A percentile compares a stretch with the other conserved stretches of the same genome.
phyloP scores from a whole-genome alignment of 2,329 filamentous ascomycete species.

The Ophiocordyceps camponoti-rufipedis region DNA sequence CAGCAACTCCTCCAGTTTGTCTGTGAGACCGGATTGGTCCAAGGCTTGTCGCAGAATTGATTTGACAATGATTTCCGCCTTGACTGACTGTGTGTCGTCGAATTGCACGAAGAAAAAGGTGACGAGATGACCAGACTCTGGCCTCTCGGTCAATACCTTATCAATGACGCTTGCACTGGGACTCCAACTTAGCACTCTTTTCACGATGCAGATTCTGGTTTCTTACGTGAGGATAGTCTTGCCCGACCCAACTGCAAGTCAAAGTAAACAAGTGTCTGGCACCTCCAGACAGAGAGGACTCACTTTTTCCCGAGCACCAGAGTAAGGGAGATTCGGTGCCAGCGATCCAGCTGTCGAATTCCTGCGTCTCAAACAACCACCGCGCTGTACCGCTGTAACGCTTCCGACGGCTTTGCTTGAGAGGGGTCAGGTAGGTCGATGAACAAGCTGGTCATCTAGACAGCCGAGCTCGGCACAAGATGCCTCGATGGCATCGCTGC shows the following conservation, averaged over 20 bases:
- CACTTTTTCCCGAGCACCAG: not conserved
- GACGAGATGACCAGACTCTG: not conserved
- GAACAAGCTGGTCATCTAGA: slow-evolving; percentile 4
- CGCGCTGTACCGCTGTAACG: not conserved
- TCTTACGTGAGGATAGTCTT: not conserved
- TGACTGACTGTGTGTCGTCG: not conserved
- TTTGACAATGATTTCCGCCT: not conserved
- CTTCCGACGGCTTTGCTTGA: not conserved
- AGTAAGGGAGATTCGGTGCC: not conserved
- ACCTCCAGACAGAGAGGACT: not conserved
- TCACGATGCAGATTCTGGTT: not conserved
- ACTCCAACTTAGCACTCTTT: not conserved
- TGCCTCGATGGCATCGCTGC: slow-evolving; percentile 5
- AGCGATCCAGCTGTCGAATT: not conserved
- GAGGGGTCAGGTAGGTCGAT: not conserved
- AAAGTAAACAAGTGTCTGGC: not conserved
- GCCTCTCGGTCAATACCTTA: not conserved
- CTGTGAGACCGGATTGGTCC: not conserved
- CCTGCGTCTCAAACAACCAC: not conserved
- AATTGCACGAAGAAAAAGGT: not conserved
- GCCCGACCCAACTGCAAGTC: not conserved
- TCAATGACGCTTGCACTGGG: not conserved
- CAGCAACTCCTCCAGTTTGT: not conserved
- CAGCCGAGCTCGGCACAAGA: slow-evolving; percentile 12
- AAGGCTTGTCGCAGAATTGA: not conserved